Base-by-base conservation (phyloP, 768 basidiomycete genomes). In the Tylopilus sp. region DNA sequence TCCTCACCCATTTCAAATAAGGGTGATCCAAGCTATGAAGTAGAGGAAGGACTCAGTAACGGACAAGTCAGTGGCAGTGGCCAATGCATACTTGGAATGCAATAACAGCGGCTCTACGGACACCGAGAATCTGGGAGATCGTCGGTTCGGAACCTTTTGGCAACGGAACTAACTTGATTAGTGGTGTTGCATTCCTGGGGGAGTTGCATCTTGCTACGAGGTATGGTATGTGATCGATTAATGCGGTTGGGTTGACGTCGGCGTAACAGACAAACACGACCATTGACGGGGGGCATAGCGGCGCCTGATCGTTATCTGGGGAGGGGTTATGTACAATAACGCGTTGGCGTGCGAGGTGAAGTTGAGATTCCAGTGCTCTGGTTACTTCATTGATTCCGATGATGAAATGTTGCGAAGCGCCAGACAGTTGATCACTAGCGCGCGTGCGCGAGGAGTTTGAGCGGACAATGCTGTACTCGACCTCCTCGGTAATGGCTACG, bases 301-400 rank as follows among this genome's bases (percentile, higher is more conserved):
- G 30, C 19, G n/a, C 22, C 19, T 52, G 54, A 31, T 45, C 46
- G 28, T 14, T 22, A 6, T 33, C 31, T 8, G 44, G 43, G 13
- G 22, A 25, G 19, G 56, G 14, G 34, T 17, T 19, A 24, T 37
- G 31, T 21, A 58, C 12, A 12, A 60, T 44, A 6, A 53, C 40
- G 16, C 19, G 63, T 31, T 57, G 53, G 60, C 67, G 65, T 58
- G 57, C 47, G 59, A 67, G 50, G 54, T 61, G 54, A 65, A 80
- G 71, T 60, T 87, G 82, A 2, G 44, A 57, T 67, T 95, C 92
- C 13, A 95, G 75, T 26, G 75, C 74, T 65, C 81, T 85, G 1
- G 91, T 91, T 14, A 93, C 87, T 61, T 82, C 74, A 61, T 93
- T 94, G 55, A 93, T 85, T n/a, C 92, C 92, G 43, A 85, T 63